Conservation (phyloP, 176 grass and related monocot species). For the Oryza meyeriana region DNA sequence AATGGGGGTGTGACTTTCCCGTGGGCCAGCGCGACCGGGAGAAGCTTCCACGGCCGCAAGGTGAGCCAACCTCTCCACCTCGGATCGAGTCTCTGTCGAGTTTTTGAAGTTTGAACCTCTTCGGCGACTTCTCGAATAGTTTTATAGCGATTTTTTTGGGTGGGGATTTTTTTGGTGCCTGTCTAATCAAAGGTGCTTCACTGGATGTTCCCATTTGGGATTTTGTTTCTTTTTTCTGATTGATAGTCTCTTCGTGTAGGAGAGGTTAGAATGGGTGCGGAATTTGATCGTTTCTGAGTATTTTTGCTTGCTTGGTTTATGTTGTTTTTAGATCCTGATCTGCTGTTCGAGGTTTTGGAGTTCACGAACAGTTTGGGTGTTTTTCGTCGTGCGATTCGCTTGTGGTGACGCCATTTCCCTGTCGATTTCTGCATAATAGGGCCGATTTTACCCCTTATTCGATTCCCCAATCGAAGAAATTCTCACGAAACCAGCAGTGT, state of each 20-base stretch:
- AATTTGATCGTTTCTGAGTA: background rate
- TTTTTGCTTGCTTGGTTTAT: background rate
- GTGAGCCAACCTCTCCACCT: background rate
- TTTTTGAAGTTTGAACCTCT: background rate
- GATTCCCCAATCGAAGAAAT: background rate
- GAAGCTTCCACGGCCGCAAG: background rate
- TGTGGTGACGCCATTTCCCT: background rate
- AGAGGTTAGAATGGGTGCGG: background rate
- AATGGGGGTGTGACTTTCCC: conserved; percentile 26
- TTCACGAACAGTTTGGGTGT: background rate
- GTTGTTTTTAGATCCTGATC: conserved; percentile 29
- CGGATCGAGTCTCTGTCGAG: background rate
- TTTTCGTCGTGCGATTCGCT: background rate
- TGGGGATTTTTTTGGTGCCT: background rate
- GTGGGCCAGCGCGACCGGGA: background rate
- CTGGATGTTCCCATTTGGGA: background rate
- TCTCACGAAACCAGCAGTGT: background rate
- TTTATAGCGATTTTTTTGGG: background rate
- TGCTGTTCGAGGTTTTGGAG: background rate
- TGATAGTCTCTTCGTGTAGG: background rate
- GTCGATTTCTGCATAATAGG: background rate
- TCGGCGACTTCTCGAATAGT: background rate
- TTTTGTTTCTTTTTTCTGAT: background rate
- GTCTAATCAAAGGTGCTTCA: background rate
- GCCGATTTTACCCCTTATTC: background rate